Evolutionary conservation across 805 yeast genomes (phyloP).

Genomic region (Saturnispora zaruensis): DNA sequence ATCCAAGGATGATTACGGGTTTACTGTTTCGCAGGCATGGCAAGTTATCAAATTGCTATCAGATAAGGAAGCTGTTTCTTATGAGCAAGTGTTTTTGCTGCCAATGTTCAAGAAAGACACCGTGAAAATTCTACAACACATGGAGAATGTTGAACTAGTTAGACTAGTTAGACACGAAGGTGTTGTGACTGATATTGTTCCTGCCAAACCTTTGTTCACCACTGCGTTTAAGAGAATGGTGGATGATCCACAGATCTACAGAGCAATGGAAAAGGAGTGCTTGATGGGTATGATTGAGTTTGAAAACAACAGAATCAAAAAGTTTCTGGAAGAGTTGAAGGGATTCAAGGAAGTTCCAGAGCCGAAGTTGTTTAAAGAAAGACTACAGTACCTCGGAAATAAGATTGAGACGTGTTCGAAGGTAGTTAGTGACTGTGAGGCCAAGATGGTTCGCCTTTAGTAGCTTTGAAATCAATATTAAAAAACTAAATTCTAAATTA

Average conservation of each 20-base stretch:
- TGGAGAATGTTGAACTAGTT: constrained; percentile 76
- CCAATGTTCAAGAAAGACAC: constrained; percentile 54
- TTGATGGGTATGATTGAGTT: constrained; percentile 43
- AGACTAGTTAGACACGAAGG: constrained; percentile 72
- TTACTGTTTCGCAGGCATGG: constrained; percentile 86
- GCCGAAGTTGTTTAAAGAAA: constrained; percentile 44
- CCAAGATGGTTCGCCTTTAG: constrained; percentile 19
- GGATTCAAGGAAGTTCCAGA: constrained; percentile 44
- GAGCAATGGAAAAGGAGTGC: constrained; percentile 57
- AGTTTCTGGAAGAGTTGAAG: constrained; percentile 65
- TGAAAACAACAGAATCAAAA: constrained; percentile 54
- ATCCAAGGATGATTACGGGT: constrained; percentile 32
- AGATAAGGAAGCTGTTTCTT: constrained; percentile 36
- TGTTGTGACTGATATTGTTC: constrained; percentile 50
- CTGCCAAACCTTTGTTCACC: constrained; percentile 77
- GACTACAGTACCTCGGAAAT: constrained; percentile 57
- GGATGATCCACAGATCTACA: constrained; percentile 45
- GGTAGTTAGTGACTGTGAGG: constrained; percentile 42
- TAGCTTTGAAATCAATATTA: background rate
- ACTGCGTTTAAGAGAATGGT: constrained; percentile 71
- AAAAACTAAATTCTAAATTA: background rate
- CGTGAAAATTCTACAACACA: constrained; percentile 48
- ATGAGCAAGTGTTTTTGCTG: constrained; percentile 42
- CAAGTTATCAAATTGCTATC: constrained; percentile 60
- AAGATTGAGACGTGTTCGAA: constrained; percentile 58